Base-by-base conservation (phyloP, 2,329 filamentous ascomycete genomes). In the Pyrenophora teres region DNA sequence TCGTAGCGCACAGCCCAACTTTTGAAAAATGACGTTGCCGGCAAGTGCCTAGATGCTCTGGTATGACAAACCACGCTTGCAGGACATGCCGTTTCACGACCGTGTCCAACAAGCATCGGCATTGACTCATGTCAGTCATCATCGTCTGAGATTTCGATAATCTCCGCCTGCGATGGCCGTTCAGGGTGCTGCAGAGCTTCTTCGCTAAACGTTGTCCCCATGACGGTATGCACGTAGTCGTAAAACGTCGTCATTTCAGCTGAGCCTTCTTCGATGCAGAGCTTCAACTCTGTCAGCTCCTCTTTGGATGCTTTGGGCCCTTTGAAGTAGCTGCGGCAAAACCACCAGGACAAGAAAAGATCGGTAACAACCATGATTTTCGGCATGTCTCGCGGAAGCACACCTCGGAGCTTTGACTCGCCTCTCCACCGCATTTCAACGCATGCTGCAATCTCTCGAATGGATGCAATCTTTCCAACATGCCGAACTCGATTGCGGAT, bases 291-390 rank as follows among this genome's bases (percentile, higher is more conserved):
- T 23, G 59, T 39, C 0, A 71, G 52, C 2, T 57, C 48, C 47
- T 10, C 23, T 6, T 38, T 25, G 0, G 57, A 40, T 3, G 60
- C 47, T n/a, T 51, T 27, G 9, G 45, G 49, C 16, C 44, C 30
- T 15, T 15, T 21, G 10, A 62, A 51, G 32, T 58, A 67, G 25
- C 69, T 56, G n/a, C 56, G 57, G 21, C 59, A 64, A 6, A 68
- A 42, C 65, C 66, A 71, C 72, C 72, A 76, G 21, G 63, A 73
- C 7, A 72, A 38, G 37, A 73, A 75, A 0, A 75, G 46, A 10
- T 49, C 67, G 2, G 68, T 66, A 12, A 72, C 57, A 0, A 33
- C 53, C 0, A 60, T 16, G 1, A 72, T 69, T 25, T 68, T 68
- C 3, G 41, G n/a, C 27, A 64, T 42, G 16, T 73, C 70, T 18